These are phyloP conservation scores for Boletus fagicola DNA, from an alignment of 768 basidiomycete species.

Conservation along the genomic window DNA sequence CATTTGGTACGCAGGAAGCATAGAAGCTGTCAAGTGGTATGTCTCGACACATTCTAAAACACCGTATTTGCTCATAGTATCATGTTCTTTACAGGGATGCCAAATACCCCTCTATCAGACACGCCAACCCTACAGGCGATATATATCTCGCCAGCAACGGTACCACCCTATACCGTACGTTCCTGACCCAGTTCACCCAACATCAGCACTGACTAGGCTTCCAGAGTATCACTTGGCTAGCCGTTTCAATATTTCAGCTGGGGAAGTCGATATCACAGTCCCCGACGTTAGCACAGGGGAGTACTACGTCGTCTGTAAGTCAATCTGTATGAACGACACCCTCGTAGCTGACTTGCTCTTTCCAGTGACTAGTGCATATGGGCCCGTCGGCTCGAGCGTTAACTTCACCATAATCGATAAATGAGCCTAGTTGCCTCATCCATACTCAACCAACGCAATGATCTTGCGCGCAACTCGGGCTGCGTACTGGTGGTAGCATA, in stretches of 20 bases:
- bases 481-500: too few species aligned
- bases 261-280: conserved; percentile 25
- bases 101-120: conserved; percentile 21
- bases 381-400: not conserved
- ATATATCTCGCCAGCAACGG: conserved; percentile 29
- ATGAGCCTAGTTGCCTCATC: not conserved
- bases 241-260: conserved; percentile 31
- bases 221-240: conserved; percentile 25
- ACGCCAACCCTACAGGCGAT: conserved; percentile 32
- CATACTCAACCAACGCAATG: not conserved
- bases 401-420: conserved; percentile 27
- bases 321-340: not conserved
- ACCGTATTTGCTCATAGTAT: not conserved
- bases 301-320: conserved; percentile 35
- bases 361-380: conserved; percentile 15
- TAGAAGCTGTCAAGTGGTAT: conserved; percentile 29
- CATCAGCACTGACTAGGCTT: conserved; percentile 4
- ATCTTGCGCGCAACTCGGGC: not conserved
- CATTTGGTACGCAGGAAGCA: conserved; percentile 23
- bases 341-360: conserved; percentile 3
- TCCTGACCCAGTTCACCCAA: not conserved
- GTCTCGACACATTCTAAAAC: conserved; percentile 4
- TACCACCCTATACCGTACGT: conserved; percentile 3
- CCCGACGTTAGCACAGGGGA: conserved; percentile 8
- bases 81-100: conserved; percentile 30